Evolutionary conservation across 768 basidiomycete genomes (phyloP), one percentile per base, ranked within the genome.

Genomic region (Candolleomyces aberdarensis): DNA sequence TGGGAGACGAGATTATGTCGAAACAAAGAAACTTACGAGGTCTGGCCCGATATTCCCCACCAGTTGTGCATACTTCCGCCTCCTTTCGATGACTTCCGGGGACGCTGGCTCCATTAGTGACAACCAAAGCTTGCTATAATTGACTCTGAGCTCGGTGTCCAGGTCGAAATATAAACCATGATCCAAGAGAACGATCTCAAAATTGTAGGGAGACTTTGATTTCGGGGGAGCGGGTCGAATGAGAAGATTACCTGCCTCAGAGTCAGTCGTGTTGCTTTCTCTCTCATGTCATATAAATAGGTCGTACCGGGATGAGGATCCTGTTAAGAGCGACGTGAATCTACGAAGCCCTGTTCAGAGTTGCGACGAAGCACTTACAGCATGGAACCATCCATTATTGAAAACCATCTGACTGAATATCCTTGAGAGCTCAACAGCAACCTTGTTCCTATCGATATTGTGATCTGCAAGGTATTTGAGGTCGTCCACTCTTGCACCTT

Each of bases 341-440:
- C 41, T 26, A 26, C 59, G 26, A 36, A 7, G 8, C 11, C 36
- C 6, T 36, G 36, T 11, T 29, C 10, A 22, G 40, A 26, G 50
- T 4, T 55, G 56, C 59, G 56, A 44, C 17, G 40, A 47, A 53
- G 20, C 1, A 75, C 88, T 71, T 68, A 91, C 90, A 44, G 86
- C 89, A 75, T 89, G 88, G 71, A 91, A 91, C 85, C 89, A 94
- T 17, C 96, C 96, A 70, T 96, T 92, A 47, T 97, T 71, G 69
- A 98, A 96, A 11, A 98, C 93, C 97, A 98, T 98, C 69, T 86
- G 88, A 54, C 85, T 90, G 70, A 98, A 98, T 68, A 99, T 96
- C 64, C 89, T 77, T 3, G 90, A 86, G 20, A 99, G 80, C 73
- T 98, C 95, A 57, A 96, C 76, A 1, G 94, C 88, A 48, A 99